phyloP scores from a whole-genome alignment of 768 basidiomycete species.

The Tulasnella sp. region DNA sequence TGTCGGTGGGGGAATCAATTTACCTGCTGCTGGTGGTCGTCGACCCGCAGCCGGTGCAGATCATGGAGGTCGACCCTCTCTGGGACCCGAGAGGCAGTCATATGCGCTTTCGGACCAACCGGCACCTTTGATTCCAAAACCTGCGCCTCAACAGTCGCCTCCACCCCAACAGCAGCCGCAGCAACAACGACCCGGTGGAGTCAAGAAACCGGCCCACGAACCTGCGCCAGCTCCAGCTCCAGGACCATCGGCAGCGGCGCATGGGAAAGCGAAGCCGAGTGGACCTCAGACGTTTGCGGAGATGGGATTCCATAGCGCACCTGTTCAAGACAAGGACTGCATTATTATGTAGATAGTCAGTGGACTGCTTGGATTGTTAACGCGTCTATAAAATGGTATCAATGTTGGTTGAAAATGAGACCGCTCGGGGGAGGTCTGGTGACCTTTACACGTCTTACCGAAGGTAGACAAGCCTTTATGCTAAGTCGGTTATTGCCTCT shows the following conservation, averaged over 20 bases:
- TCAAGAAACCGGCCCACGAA: not conserved
- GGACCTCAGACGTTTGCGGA: conserved; percentile 82
- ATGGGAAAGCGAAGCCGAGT: conserved; percentile 29
- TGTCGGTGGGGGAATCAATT: not conserved
- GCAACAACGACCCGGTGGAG: not conserved
- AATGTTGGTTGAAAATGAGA: too few species aligned
- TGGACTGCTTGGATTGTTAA: not conserved
- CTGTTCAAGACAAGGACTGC: conserved; percentile 78
- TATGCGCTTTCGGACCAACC: not conserved
- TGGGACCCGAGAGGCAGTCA: not conserved
- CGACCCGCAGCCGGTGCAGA: not conserved
- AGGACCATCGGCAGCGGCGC: not conserved
- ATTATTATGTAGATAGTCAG: conserved; percentile 66
- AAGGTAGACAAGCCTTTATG: too few species aligned
- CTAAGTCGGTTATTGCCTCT: too few species aligned
- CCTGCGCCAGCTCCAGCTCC: not conserved
- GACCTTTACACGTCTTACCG: too few species aligned
- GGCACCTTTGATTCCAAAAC: not conserved
- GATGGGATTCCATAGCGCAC: conserved; percentile 83
- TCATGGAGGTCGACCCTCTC: not conserved
- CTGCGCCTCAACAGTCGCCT: not conserved
- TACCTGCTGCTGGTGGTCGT: not conserved
- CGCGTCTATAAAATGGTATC: not conserved
- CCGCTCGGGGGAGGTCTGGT: too few species aligned
- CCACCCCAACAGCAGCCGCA: not conserved